Evolutionary conservation across 257 asterid genomes (phyloP).

Genomic region (Penstemon barbatus): DNA sequence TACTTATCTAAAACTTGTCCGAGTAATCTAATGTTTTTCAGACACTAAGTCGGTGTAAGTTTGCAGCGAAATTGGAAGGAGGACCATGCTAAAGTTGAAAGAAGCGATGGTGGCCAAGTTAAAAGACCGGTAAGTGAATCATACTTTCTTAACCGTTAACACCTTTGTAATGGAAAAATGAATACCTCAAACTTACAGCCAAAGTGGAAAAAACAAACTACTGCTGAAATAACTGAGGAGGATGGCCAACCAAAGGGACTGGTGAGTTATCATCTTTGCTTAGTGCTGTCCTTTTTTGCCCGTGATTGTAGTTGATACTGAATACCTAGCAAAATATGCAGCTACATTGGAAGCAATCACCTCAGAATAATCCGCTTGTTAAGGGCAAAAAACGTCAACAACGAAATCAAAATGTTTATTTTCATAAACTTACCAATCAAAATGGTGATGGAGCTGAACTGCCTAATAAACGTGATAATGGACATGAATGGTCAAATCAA

Average conservation of each 20-base stretch:
- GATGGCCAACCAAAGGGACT: conserved; percentile 68
- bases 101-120: conserved; percentile 35
- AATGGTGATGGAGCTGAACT: conserved; percentile 31
- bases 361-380: conserved; percentile 37
- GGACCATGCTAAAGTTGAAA: conserved; percentile 52
- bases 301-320: conserved; percentile 22
- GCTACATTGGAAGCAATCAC: conserved; percentile 68
- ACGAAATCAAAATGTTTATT: conserved; percentile 32
- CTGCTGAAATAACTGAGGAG: conserved; percentile 41
- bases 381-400: conserved; percentile 39
- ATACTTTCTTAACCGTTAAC: conserved; percentile 2
- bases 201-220: conserved; percentile 44
- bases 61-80: conserved; percentile 74
- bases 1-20: conserved; percentile 23
- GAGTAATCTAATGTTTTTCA: conserved; percentile 18
- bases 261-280: conserved; percentile 46
- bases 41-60: conserved; percentile 27
- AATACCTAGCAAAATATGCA: conserved; percentile 38
- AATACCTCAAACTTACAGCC: conserved; percentile 32
- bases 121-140: conserved; percentile 47
- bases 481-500: conserved; percentile 34
- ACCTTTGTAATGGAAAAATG: conserved; percentile 22
- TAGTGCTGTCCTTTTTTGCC: conserved; percentile 9
- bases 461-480: conserved; percentile 24
- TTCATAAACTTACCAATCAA: conserved; percentile 34